Conservation (phyloP, 768 basidiomycete genomes). For the Ramaria rubella region DNA sequence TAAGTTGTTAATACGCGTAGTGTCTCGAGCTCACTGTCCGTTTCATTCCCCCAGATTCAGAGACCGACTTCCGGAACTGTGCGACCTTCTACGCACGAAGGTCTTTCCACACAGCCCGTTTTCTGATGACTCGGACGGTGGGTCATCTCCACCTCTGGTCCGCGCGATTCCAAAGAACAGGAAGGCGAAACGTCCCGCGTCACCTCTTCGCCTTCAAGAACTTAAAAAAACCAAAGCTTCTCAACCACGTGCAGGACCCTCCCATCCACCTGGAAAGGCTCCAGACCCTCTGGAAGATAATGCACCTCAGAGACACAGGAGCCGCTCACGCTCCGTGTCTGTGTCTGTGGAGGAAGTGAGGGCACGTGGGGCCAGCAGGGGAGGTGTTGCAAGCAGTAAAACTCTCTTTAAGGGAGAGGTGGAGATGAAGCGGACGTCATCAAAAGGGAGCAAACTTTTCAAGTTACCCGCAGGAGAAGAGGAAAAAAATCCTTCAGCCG, state of each 20-base stretch:
- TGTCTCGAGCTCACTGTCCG: slow-evolving; percentile 8
- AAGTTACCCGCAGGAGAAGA: not conserved
- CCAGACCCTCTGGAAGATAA: not conserved
- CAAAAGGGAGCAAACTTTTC: slow-evolving; percentile 1
- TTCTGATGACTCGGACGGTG: slow-evolving; percentile 36
- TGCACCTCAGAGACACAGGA: not conserved
- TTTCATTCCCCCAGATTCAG: slow-evolving; percentile 45
- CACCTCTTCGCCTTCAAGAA: slow-evolving; percentile 5
- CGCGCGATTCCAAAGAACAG: not conserved
- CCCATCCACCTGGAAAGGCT: not conserved
- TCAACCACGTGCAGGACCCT: not conserved
- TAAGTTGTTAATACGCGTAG: slow-evolving; percentile 13
- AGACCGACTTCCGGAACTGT: slow-evolving; percentile 42
- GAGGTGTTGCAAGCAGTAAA: slow-evolving; percentile 9
- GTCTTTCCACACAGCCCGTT: slow-evolving; percentile 61
- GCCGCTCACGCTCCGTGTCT: slow-evolving; percentile 7
- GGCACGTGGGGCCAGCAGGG: slow-evolving; percentile 1
- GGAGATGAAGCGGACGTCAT: slow-evolving; percentile 7
- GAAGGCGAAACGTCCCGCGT: slow-evolving; percentile 2
- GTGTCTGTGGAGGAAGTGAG: slow-evolving; percentile 8
- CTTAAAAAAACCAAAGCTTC: not conserved
- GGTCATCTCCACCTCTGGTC: not conserved
- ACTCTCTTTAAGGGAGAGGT: slow-evolving; percentile 5
- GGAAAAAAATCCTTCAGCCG: not conserved
- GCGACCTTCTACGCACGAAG: slow-evolving; percentile 54